Base-by-base conservation (phyloP, 2,329 filamentous ascomycete genomes). In the Pseudogymnoascus sp. region DNA sequence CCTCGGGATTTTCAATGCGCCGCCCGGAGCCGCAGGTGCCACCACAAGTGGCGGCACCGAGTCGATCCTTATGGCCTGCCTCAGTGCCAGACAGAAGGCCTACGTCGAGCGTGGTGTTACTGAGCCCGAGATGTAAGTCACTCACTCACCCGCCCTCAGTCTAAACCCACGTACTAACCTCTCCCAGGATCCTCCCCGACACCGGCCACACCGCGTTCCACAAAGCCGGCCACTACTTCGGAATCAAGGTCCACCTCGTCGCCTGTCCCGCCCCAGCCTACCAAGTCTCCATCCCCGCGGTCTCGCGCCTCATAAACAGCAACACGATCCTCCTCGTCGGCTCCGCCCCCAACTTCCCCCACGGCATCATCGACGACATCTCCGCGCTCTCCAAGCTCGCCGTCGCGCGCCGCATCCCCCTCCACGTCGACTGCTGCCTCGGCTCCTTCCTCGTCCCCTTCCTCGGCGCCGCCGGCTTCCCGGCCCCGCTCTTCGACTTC, bases 321-420 rank as follows among this genome's bases (percentile, higher is more conserved):
- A 99, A 99, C 79, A 99, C 94, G 0, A 79, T 97, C 65, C 80
- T 99, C 28, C 86, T 99, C 3, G 94, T 97, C 61, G 94, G 94
- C 59, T 96, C 91, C 1, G 92, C 94, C 0, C 94, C 94, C 64
- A 99, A 97, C 80, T 99, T 97, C 77, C 94, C 94, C 38, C 94
- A 99, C 74, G 94, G 94, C 65, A 96, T 99, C 73, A 94, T 99
- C 67, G 94, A 99, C 75, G 92, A 97, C 75, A 97, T 99, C 69
- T 78, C 89, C 0, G 84, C 85, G 0, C 85, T 99, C 44, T 96
- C 92, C 63, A 88, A 87, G 65, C 83, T 99, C 4, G 94, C 94
- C 0, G 73, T 89, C 35, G 87, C 87, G 72, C 87, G 90, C 73
- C 89, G 87, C 72, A 80, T 97, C 23, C 92, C 92, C 16, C 84